Evolutionary conservation across 495 filamentous ascomycete genomes (phyloP), one percentile per base, ranked within the genome.

Genomic region (Hypoxylon cercidicola): DNA sequence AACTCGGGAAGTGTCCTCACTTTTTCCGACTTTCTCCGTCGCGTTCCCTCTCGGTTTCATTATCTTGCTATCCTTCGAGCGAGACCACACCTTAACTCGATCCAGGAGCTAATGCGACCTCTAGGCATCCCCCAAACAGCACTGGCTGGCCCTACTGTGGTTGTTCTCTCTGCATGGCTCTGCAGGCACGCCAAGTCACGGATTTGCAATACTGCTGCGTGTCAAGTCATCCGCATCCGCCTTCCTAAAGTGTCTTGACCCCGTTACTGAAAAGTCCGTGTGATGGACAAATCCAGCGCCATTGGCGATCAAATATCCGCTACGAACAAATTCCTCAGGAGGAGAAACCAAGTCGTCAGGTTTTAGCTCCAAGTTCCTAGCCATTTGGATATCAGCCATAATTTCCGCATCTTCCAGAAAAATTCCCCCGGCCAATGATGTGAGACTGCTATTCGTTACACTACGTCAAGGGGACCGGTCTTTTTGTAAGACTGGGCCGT

Each of bases 371-470:
- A 68, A 47, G 32, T 28, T 41, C 15, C 51, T 40, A 50, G 18
- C 65, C 60, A 63, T 68, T 64, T 52, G 60, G 65, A 60, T 60
- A 64, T 60, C 65, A 68, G 45, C 65, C 60, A 68, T 60, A 48
- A 46, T 23, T 55, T 59, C 64, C 55, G 55, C 55, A 60, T 56
- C 15, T 68, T 68, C 60, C 55, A 68, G 65, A 64, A 64, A 45
- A 13, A 5, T 37, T 20, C 13, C 32, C 16, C 41, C 21, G 18
- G 28, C 60, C 65, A 68, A 68, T 68, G 39, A 13, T 50, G 8
- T 6, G 40, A 50, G 44, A 44, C 13, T 3, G 25, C 21, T 30
- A 20, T 34, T 20, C 32, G 60, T 68, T 60, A 35, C 65, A 64
- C 65, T 51, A 64, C 65, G 51, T 64, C 50, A 60, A 64, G 55